These are phyloP conservation scores for Eucalyptus lansdowneana DNA, from an alignment of 345 rosid genomes.

Conservation along the genomic window DNA sequence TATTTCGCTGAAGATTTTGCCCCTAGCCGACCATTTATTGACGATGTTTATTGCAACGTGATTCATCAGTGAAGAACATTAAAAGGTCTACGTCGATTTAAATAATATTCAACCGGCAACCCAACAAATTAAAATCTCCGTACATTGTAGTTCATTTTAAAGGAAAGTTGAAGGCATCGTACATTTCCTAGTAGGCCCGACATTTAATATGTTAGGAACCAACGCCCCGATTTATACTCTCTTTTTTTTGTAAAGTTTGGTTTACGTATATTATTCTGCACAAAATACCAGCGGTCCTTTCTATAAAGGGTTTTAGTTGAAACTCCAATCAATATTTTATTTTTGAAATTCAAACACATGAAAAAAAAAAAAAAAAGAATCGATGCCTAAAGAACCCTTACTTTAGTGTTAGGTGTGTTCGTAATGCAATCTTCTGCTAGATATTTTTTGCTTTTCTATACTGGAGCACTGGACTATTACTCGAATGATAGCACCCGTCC, in stretches of 20 bases:
- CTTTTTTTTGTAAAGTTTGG: not conserved
- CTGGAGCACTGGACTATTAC: not conserved
- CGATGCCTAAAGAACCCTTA: not conserved
- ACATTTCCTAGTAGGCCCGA: not conserved
- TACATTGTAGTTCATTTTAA: not conserved
- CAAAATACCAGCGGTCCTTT: not conserved
- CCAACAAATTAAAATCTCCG: not conserved
- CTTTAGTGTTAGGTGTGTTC: not conserved
- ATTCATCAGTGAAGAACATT: not conserved
- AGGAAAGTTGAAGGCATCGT: not conserved
- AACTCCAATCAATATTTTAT: not conserved
- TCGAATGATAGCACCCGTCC: not conserved
- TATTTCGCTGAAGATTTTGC: not conserved
- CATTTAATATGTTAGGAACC: not conserved
- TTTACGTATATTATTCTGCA: not conserved
- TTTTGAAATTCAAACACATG: not conserved
- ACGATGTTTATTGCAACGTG: not conserved
- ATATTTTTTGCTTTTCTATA: not conserved
- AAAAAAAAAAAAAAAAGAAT: not conserved
- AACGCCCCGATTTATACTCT: not conserved
- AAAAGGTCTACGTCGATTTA: not conserved
- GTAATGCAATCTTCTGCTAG: not conserved
- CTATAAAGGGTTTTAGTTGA: not conserved
- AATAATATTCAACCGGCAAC: not conserved
- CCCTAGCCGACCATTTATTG: not conserved